These are phyloP conservation scores for Salix exigua DNA, from an alignment of 345 rosid species.

Conservation along the genomic window DNA sequence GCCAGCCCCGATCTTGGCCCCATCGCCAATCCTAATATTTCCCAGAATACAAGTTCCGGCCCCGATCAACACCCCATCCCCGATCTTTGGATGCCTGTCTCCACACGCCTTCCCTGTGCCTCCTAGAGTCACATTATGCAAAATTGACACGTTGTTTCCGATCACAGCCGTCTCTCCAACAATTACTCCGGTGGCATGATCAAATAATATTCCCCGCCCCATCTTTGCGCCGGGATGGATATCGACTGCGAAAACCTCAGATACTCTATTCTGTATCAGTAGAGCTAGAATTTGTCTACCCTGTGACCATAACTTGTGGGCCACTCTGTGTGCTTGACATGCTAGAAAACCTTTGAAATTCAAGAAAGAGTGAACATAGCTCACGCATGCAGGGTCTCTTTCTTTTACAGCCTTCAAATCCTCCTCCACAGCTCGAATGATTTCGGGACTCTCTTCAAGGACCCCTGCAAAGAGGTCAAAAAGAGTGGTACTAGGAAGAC, in stretches of 20 bases:
- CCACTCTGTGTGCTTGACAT: conserved; percentile 73
- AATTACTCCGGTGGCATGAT: conserved; percentile 80
- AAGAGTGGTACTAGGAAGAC: conserved; percentile 52
- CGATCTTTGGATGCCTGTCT: conserved; percentile 93
- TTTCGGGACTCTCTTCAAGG: conserved; percentile 43
- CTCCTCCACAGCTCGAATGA: conserved; percentile 46
- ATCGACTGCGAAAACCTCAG: conserved; percentile 74
- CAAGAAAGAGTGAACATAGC: conserved; percentile 72
- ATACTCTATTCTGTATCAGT: conserved; percentile 70
- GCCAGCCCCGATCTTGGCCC: conserved; percentile 91
- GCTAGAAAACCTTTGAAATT: conserved; percentile 80
- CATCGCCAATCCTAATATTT: conserved; percentile 79
- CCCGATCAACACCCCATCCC: conserved; percentile 89
- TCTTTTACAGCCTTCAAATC: conserved; percentile 69
- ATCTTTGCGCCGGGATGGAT: conserved; percentile 92
- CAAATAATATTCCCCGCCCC: conserved; percentile 68
- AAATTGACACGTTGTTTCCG: conserved; percentile 79
- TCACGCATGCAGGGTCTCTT: conserved; percentile 80
- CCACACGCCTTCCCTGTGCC: conserved; percentile 86
- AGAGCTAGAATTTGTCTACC: conserved; percentile 56
- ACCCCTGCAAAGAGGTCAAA: conserved; percentile 59
- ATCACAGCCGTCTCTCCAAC: conserved; percentile 93
- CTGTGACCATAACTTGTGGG: conserved; percentile 71
- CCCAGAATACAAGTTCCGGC: conserved; percentile 93
- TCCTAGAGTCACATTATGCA: conserved; percentile 86